These are phyloP conservation scores for Metschnikowia baotianmanensis DNA, from an alignment of 805 yeast species.

Conservation along the genomic window DNA sequence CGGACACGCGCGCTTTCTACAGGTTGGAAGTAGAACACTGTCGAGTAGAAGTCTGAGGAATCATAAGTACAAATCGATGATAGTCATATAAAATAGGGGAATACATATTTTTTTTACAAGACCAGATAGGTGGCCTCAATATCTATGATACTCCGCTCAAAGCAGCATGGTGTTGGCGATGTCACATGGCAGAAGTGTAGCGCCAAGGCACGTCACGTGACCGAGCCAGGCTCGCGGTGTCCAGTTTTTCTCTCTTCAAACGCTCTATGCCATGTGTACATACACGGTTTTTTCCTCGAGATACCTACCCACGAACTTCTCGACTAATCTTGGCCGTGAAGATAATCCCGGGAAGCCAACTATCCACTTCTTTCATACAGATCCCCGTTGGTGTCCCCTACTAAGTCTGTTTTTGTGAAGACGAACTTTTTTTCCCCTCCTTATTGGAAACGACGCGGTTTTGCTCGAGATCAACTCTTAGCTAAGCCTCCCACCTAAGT, in stretches of 20 bases:
- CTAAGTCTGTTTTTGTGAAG: not conserved
- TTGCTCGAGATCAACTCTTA: constrained; percentile 2
- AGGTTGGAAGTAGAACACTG: no score
- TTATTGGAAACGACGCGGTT: constrained; percentile 1
- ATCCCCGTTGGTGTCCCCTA: not conserved
- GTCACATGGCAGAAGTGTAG: no score
- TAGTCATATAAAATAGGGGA: no score
- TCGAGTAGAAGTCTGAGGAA: no score
- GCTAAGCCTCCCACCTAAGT: not conserved
- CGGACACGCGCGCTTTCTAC: not conserved
- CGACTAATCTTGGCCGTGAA: no score
- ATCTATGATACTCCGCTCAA: no score
- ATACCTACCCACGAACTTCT: not conserved
- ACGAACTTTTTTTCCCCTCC: not conserved
- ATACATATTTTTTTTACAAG: no score
- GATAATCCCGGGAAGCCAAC: no score
- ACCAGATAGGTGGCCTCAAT: no score
- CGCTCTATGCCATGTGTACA: constrained; percentile 14
- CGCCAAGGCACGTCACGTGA: constrained; percentile 7
- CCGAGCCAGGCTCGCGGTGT: constrained; percentile 11
- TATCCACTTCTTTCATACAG: not conserved
- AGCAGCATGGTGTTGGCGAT: no score
- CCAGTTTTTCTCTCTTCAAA: constrained; percentile 13
- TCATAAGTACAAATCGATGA: no score
- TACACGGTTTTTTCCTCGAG: constrained; percentile 11